Evolutionary conservation across 2,329 filamentous ascomycete species (phyloP), one percentile per base, ranked within the genome.

Genomic region (Ophiostoma populinum): DNA sequence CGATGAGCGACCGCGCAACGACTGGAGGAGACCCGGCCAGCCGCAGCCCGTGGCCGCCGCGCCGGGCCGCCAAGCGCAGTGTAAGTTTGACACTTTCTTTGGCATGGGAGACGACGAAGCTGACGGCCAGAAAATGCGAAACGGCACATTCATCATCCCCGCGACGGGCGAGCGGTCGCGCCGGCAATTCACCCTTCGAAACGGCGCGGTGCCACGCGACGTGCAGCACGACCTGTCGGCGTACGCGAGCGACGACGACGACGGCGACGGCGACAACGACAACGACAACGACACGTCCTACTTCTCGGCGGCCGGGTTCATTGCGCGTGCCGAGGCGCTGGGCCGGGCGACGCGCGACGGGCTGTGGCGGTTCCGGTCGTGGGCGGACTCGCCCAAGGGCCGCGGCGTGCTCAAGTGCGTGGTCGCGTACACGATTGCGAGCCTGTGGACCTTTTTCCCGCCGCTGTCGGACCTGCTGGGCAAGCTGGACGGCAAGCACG

Each of bases 361-460:
- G 12, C 5, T 38, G 3, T 43, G 47, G n/a, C 53, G 51, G 33
- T 49, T 65, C 32, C 66, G 69, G 55, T 49, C 54, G 38, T 90
- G 82, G 62, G 49, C 75, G 6, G 60, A 66, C 24, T 86, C 83
- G 0, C 74, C 78, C 22, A 75, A 70, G 22, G 86, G 83, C 6
- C 75, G 76, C 40, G 79, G 76, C 25, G 80, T 93, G 35, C 59
- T 94, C 48, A 94, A 94, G 56, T 94, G 85, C 60, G 86, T 83
- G 21, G 57, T 94, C 41, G 87, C 86, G 29, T 94, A 94, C 56
- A 60, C 92, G 4, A 56, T 94, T 22, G 87, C 81, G 13, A 92
- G 81, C 45, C 61, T 92, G 54, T 83, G 77, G 24, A 94, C 86
- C 0, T 90, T 93, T 47, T 75, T 82, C 42, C 70, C 76, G 3